Evolutionary conservation across 2,329 filamentous ascomycete species (phyloP).

Genomic region (Phaeosphaeriaceae sp.): DNA sequence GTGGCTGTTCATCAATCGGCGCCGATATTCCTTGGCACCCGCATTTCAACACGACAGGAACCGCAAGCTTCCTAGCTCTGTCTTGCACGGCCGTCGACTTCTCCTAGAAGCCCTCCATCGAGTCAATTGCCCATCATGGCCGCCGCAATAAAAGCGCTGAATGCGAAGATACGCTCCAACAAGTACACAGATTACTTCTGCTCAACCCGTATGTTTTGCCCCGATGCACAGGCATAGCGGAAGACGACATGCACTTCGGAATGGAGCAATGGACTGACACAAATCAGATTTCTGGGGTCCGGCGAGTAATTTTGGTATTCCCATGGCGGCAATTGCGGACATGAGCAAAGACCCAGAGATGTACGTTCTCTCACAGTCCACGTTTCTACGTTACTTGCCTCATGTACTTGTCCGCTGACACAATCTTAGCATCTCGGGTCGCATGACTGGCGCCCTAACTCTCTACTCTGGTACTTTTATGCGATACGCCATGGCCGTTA

Average conservation of each 20-base stretch:
- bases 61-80: conserved; percentile 6
- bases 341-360: conserved; percentile 61
- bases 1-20: conserved; percentile 3
- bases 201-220: conserved; percentile 57
- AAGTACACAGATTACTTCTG: conserved; percentile 59
- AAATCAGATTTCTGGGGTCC: conserved; percentile 59
- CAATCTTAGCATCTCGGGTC: conserved; percentile 65
- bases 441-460: conserved; percentile 66
- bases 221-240: conserved; percentile 2
- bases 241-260: background rate
- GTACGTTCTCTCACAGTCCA: conserved; percentile 40
- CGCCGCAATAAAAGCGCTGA: conserved; percentile 60
- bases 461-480: conserved; percentile 70
- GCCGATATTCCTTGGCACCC: conserved; percentile 7
- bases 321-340: conserved; percentile 60
- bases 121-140: conserved; percentile 50
- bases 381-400: no score
- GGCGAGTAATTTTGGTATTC: conserved; percentile 61
- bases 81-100: conserved; percentile 4
- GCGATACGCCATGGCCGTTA: conserved; percentile 69
- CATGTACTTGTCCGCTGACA: background rate
- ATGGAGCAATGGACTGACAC: conserved; percentile 9
- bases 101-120: conserved; percentile 8
- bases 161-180: conserved; percentile 60
- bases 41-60: conserved; percentile 12